These are phyloP conservation scores for Paecilomyces dactylethromorphus DNA, from an alignment of 2,329 filamentous ascomycete genomes.

Conservation along the genomic window DNA sequence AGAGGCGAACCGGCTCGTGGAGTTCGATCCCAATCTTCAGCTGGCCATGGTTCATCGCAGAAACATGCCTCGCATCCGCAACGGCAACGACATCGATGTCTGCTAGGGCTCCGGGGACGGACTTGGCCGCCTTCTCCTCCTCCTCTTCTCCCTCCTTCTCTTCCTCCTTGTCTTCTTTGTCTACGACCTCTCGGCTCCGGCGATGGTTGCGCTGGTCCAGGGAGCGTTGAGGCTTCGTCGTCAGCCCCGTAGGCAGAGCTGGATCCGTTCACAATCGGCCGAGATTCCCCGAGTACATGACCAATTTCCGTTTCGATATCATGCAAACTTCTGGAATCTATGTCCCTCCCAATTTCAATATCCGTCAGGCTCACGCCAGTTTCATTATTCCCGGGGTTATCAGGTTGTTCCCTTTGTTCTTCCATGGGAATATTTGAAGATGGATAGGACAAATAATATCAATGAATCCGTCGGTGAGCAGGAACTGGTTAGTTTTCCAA, in stretches of 20 bases:
- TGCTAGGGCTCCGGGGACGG: not conserved
- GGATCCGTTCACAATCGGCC: not conserved
- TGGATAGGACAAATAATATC: not conserved
- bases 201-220: not conserved
- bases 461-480: too few species aligned
- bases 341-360: not conserved
- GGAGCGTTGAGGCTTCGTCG: not conserved
- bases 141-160: too few species aligned
- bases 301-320: not conserved
- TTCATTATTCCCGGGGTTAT: not conserved
- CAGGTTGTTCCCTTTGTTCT: not conserved
- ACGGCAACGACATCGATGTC: not conserved
- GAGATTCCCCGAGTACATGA: not conserved
- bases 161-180: not conserved
- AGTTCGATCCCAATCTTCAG: not conserved
- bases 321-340: not conserved
- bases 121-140: too few species aligned
- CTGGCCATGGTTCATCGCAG: not conserved
- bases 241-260: not conserved
- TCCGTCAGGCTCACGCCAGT: not conserved
- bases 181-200: not conserved
- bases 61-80: not conserved
- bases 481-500: not conserved
- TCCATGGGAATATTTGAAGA: not conserved
- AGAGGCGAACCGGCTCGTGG: not conserved